phyloP scores from a whole-genome alignment of 2,329 filamentous ascomycete species.

The Sporothrix dimorphospora region DNA sequence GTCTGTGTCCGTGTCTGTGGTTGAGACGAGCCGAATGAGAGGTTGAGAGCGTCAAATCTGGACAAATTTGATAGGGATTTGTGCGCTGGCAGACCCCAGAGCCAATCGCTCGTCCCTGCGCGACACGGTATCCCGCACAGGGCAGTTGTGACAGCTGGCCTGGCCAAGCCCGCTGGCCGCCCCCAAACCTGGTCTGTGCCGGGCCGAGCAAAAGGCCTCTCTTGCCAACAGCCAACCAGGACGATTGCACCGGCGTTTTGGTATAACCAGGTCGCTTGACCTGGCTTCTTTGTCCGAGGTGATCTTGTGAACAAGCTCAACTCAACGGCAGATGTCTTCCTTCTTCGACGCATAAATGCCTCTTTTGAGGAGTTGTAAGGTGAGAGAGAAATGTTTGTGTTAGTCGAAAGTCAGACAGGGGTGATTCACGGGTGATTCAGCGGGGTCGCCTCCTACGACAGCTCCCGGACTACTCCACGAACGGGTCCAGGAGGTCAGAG shows the following conservation, averaged over 20 bases:
- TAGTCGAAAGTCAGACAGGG: neutral
- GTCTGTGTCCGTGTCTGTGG: neutral
- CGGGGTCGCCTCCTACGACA: neutral
- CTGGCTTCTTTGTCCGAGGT: neutral
- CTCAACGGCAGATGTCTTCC: neutral
- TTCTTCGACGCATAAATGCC: neutral
- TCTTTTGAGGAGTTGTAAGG: neutral
- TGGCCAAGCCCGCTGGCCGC: neutral
- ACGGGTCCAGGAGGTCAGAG: neutral
- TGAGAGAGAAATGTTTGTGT: neutral
- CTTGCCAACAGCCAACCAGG: neutral
- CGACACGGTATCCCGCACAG: neutral
- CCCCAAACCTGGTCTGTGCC: slow-evolving; percentile 12
- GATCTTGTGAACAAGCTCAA: neutral
- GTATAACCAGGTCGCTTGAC: slow-evolving; percentile 5
- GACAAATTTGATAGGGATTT: neutral
- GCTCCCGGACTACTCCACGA: neutral
- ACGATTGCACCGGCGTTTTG: neutral
- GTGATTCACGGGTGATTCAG: neutral
- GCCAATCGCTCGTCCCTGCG: slow-evolving; percentile 4
- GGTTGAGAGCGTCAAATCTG: neutral
- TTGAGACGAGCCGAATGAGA: slow-evolving; percentile 8
- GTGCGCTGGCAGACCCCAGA: slow-evolving; percentile 17
- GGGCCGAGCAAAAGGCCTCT: neutral
- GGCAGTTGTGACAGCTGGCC: neutral